Percentiles rank a stretch among this genome's conserved stretches.
phyloP scores from a whole-genome alignment of 148 eudicot genomes.

The Diospyros lotus region DNA sequence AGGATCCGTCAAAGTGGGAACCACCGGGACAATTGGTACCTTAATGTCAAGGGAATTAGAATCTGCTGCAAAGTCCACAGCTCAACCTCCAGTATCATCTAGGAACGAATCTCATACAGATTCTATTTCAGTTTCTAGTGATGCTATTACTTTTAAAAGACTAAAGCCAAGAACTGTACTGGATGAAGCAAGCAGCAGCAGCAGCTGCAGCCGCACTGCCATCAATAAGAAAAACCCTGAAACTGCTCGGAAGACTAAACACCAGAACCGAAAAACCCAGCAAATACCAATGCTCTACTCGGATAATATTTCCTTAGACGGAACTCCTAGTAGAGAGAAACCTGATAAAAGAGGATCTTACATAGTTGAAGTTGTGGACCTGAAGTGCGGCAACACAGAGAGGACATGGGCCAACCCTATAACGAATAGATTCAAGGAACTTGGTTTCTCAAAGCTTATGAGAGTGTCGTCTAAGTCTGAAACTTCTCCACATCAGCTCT shows the following conservation, averaged over 20 bases:
- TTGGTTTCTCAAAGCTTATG: slow-evolving; percentile 69
- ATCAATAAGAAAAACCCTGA: slow-evolving; percentile 33
- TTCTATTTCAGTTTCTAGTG: slow-evolving; percentile 15
- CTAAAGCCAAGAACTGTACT: slow-evolving; percentile 36
- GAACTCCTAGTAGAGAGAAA: slow-evolving; percentile 55
- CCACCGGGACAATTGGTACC: slow-evolving; percentile 67
- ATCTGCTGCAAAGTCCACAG: slow-evolving; percentile 31
- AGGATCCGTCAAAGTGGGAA: slow-evolving; percentile 80
- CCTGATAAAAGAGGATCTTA: slow-evolving; percentile 36
- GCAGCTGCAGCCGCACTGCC: slow-evolving; percentile 13
- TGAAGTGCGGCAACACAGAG: slow-evolving; percentile 52
- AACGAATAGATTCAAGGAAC: slow-evolving; percentile 58
- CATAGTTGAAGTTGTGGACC: slow-evolving; percentile 76
- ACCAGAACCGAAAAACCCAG: slow-evolving; percentile 29
- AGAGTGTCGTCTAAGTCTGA: slow-evolving; percentile 38
- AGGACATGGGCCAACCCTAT: slow-evolving; percentile 34
- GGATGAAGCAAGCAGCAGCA: slow-evolving; percentile 53
- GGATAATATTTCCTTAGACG: slow-evolving; percentile 53
- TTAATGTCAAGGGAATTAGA: slow-evolving; percentile 74
- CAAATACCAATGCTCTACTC: slow-evolving; percentile 62
- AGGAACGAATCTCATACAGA: slow-evolving; percentile 14
- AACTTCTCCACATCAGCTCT: slow-evolving; percentile 34
- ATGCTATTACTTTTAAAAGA: slow-evolving; percentile 27
- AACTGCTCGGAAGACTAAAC: slow-evolving; percentile 28
- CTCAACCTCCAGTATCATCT: slow-evolving; percentile 19